Evolutionary conservation across 2,329 filamentous ascomycete species (phyloP), one percentile per base, ranked within the genome.

Genomic region (Nemania sp.): DNA sequence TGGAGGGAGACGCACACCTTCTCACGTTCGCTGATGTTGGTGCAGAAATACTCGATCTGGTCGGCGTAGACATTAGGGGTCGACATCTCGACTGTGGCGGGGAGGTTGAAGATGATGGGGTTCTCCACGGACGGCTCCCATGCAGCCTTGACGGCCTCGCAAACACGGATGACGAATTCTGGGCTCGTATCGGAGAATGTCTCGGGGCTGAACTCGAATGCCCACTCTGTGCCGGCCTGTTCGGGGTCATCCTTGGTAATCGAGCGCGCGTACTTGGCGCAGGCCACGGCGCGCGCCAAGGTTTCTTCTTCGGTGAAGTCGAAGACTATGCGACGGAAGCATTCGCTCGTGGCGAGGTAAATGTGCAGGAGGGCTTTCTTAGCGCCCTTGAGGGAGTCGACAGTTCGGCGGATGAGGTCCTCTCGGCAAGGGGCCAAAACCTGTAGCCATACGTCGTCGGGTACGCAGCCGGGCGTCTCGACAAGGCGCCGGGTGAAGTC

Each of bases 1-100:
- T 98, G 95, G 4, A 57, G 39, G 63, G 91, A 96, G 9, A 98
- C 90, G 70, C 88, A 91, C 52, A 97, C 84, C 79, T 92, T 95
- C 71, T 97, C 89, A 54, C 93, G 83, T 76, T 97, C 90, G 0
- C 84, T 83, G 72, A 98, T 92, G 74, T 94, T 83, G 54, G 83
- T 86, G 80, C 92, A 96, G 77, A 99, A 99, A 79, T 91, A 96
- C 75, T 99, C 95, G 64, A 99, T 91, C 79, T 96, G 90, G 73
- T 99, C 95, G 51, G 95, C 95, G 74, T 95, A 99, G 49, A 97
- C 85, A 74, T 99, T 99, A 35, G 93, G 93, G 0, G 95, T 97
- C 0, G 91, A 80, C 87, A 97, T 88, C 79, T 99, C 95, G 37
- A 98, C 94, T 0, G 95, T 99, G 1, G 95, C 94, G 0, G 95